Base-by-base conservation (phyloP, 768 basidiomycete genomes). In the Auriscalpium vulgare region DNA sequence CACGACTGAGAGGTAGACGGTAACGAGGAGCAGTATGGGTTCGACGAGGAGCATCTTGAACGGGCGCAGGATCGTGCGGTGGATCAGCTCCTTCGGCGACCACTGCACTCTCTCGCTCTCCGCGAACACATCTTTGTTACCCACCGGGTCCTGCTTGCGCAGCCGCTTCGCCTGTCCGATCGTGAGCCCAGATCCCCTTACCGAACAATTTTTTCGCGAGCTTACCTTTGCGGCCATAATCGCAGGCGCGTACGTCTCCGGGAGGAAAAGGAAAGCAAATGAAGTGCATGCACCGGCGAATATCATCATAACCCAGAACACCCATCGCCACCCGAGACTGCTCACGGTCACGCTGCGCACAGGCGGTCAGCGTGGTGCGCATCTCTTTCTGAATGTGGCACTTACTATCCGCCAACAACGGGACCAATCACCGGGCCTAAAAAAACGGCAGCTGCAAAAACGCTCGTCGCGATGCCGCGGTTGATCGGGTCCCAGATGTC, bases 11-110 rank as follows among this genome's bases (percentile, higher is more conserved):
- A 60, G 21, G 21, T 60, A 60, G 43, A 60, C 10, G 14, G 50
- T 58, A 34, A 60, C 47, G 21, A 60, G 36, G n/a, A 60, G 43
- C 14, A 60, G 50, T 9, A 60, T 58, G 7, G 57, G 59, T 40
- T 74, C 74, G 8, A 65, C 59, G 45, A 63, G 62, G 1, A 74
- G 63, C 60, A 74, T 65, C n/a, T 59, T 44, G 54, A 68, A 68
- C 0, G 73, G 73, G 9, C 68, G 61, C 0, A 55, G 48, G 5
- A 72, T 36, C 16, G 67, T 71, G 37, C 66, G 60, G 44, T 65
- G 57, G 40, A 71, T 49, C 29, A 71, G 21, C 34, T 45, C 37
- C 11, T 19, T 46, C 14, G 23, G 4, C 4, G 57, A 37, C 57
- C 52, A 54, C 13, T 23, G 19, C 9, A 37, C 23, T 14, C 34